Evolutionary conservation across 2,329 filamentous ascomycete genomes (phyloP).

Genomic region (Fusarium redolens): DNA sequence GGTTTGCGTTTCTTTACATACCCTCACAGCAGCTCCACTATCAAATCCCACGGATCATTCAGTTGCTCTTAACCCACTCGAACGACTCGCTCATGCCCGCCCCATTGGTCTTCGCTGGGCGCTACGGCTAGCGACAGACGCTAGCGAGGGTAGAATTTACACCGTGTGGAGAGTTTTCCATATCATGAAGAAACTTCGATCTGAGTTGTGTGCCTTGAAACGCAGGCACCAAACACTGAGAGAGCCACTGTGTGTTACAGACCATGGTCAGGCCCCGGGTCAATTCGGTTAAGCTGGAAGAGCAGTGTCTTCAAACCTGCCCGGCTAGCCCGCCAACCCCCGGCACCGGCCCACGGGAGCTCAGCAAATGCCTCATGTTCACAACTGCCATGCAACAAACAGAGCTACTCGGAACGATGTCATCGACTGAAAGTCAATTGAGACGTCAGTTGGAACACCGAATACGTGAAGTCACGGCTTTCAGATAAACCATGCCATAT

Average conservation of each 20-base stretch:
- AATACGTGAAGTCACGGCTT: conserved; percentile 1
- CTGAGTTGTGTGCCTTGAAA: conserved; percentile 43
- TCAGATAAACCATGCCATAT: conserved; percentile 2
- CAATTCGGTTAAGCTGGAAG: conserved; percentile 46
- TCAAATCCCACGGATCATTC: conserved; percentile 28
- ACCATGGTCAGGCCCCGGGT: conserved; percentile 28
- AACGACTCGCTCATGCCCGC: conserved; percentile 17
- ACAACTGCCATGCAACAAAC: conserved; percentile 22
- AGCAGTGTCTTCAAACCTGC: conserved; percentile 35
- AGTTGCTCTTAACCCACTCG: conserved; percentile 39
- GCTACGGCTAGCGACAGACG: conserved; percentile 35
- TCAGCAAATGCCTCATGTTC: conserved; percentile 46
- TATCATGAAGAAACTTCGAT: conserved; percentile 27
- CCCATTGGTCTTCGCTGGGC: conserved; percentile 38
- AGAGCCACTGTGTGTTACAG: conserved; percentile 28
- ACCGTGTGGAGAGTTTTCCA: conserved; percentile 47
- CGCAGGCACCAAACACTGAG: conserved; percentile 40
- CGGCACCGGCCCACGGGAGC: conserved; percentile 48
- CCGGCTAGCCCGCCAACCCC: conserved; percentile 43
- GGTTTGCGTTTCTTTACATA: conserved; percentile 46
- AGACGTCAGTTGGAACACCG: conserved; percentile 18
- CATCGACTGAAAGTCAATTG: conserved; percentile 40
- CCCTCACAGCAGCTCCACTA: conserved; percentile 44
- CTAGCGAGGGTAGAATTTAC: conserved; percentile 45
- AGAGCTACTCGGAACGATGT: conserved; percentile 19